phyloP scores from a whole-genome alignment of 768 basidiomycete species.

The Tylopilus sp. region DNA sequence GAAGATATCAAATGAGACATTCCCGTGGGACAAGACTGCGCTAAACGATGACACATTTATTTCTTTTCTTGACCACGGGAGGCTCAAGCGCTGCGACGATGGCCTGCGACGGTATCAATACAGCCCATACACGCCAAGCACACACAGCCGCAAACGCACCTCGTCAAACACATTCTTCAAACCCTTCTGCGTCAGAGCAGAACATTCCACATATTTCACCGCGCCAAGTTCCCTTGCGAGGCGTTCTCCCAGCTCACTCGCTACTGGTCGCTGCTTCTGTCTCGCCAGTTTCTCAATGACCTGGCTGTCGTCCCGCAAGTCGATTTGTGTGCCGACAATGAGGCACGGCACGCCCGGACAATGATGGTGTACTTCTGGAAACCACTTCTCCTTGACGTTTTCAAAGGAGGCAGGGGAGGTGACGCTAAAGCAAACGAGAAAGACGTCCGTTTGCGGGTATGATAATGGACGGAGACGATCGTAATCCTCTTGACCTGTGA shows the following conservation, averaged over 20 bases:
- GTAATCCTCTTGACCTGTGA: conserved; percentile 96
- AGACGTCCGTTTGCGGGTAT: conserved; percentile 99
- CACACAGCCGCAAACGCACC: conserved; percentile 47
- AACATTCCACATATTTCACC: conserved; percentile 99
- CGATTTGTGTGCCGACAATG: conserved; percentile 98
- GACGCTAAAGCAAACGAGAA: conserved; percentile 99
- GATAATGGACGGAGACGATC: conserved; percentile 98
- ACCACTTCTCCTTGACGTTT: conserved; percentile 99
- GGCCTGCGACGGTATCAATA: conserved; percentile 46
- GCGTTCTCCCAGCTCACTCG: conserved; percentile 83
- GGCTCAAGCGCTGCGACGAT: conserved; percentile 99
- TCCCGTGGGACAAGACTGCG: conserved; percentile 26
- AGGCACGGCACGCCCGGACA: conserved; percentile 99
- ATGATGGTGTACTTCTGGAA: conserved; percentile 99
- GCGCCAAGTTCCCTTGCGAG: conserved; percentile 97
- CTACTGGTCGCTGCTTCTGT: conserved; percentile 95
- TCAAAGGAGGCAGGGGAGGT: conserved; percentile 98
- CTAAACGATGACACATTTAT: conserved; percentile 85
- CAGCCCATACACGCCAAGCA: background rate
- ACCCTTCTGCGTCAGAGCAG: conserved; percentile 97
- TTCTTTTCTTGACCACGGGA: conserved; percentile 81
- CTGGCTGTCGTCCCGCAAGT: conserved; percentile 89
- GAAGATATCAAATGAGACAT: conserved; percentile 30
- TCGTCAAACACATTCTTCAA: conserved; percentile 99
- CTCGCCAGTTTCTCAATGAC: conserved; percentile 93